Conservation (phyloP, 2,329 filamentous ascomycete species). For the Knoxdaviesia capensis region DNA sequence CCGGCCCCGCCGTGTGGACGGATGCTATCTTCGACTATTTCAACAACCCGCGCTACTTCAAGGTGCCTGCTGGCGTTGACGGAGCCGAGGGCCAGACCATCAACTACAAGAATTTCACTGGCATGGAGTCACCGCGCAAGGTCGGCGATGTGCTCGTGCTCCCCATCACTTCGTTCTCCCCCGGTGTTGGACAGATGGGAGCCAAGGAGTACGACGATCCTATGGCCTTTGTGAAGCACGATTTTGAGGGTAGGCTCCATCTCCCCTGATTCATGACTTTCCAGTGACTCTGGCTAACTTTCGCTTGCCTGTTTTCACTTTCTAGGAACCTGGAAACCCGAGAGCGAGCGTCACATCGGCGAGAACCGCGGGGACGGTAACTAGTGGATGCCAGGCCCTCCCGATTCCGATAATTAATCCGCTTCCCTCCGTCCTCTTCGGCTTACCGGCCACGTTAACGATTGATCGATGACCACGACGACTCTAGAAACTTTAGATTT, state of each 20-base stretch:
- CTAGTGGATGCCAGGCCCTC: background rate
- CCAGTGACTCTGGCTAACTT: background rate
- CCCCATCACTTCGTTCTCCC: slow-evolving; percentile 94
- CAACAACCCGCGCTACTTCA: slow-evolving; percentile 74
- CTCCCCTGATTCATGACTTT: background rate
- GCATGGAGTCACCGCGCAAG: slow-evolving; percentile 64
- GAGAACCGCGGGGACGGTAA: slow-evolving; percentile 13
- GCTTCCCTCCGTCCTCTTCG: background rate
- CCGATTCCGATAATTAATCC: background rate
- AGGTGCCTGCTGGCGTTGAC: slow-evolving; percentile 33
- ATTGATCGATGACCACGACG: background rate
- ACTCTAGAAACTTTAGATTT: background rate
- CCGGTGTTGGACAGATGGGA: slow-evolving; percentile 84
- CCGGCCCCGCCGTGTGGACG: slow-evolving; percentile 87
- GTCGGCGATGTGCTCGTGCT: slow-evolving; percentile 86
- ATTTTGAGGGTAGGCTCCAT: slow-evolving; percentile 60
- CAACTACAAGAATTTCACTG: slow-evolving; percentile 75
- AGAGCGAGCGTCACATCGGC: slow-evolving; percentile 50
- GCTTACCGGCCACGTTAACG: background rate
- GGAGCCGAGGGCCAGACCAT: slow-evolving; percentile 57
- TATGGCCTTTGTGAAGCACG: slow-evolving; percentile 94
- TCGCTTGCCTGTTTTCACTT: slow-evolving; percentile 6
- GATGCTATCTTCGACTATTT: slow-evolving; percentile 84
- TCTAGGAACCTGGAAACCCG: slow-evolving; percentile 57
- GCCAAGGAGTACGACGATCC: slow-evolving; percentile 75